These are phyloP conservation scores for Geotrichum australiense DNA, from an alignment of 1,139 yeast genomes.

Conservation along the genomic window DNA sequence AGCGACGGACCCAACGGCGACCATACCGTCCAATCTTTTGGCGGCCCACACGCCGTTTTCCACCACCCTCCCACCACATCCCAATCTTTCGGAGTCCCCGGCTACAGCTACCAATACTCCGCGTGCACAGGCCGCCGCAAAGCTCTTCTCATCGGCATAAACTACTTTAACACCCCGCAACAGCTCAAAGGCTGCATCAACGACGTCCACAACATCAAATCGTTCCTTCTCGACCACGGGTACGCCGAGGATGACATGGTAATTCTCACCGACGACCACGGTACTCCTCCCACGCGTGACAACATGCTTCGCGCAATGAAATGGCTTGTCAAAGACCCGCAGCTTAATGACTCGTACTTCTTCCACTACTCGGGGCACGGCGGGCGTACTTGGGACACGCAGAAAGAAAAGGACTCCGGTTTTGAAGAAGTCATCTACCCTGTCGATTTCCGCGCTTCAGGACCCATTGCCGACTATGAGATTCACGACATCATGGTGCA, in stretches of 20 bases:
- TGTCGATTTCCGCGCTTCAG: conserved; percentile 67
- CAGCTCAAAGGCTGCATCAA: conserved; percentile 82
- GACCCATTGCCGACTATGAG: conserved; percentile 75
- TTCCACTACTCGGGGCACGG: conserved; percentile 96
- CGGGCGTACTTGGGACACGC: conserved; percentile 68
- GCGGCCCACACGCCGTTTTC: conserved; percentile 1
- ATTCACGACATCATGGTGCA: conserved; percentile 78
- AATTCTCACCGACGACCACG: conserved; percentile 65
- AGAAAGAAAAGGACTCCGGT: conserved; percentile 91
- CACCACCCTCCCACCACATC: conserved; percentile 32
- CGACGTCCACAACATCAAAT: conserved; percentile 35
- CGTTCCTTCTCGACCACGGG: conserved; percentile 39
- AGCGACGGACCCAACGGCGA: no score
- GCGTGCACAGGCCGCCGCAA: conserved; percentile 69
- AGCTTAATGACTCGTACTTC: conserved; percentile 58
- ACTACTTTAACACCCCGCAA: conserved; percentile 69
- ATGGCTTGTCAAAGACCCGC: conserved; percentile 80
- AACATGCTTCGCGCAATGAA: conserved; percentile 84
- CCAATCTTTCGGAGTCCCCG: conserved; percentile 35
- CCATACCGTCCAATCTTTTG: no score
- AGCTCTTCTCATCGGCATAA: conserved; percentile 81
- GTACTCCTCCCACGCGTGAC: conserved; percentile 64
- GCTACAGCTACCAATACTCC: conserved; percentile 53
- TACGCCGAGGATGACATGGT: conserved; percentile 76
- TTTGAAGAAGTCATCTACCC: conserved; percentile 88